These are phyloP conservation scores for Cystofilobasidium ferigula DNA, from an alignment of 768 basidiomycete genomes.

Conservation along the genomic window DNA sequence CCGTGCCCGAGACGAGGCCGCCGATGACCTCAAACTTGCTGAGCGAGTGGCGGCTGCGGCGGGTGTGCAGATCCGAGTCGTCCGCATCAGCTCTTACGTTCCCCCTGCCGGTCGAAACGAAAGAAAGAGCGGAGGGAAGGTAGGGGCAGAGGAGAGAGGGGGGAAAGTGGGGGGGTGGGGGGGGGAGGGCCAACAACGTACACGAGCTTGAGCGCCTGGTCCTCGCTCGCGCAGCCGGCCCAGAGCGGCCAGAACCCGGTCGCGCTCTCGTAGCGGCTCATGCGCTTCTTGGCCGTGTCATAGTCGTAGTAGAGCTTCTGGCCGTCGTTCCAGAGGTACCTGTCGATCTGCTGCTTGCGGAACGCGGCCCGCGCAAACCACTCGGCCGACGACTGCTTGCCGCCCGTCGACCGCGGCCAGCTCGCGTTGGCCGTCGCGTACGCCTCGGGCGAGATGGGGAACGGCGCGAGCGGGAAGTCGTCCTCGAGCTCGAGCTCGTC, in stretches of 20 bases:
- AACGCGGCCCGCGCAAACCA: conserved; percentile 87
- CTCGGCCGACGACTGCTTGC: conserved; percentile 62
- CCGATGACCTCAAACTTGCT: conserved; percentile 94
- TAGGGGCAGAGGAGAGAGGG: not conserved
- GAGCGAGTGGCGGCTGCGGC: conserved; percentile 61
- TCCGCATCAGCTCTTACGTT: too few relatives aligned
- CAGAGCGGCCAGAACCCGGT: conserved; percentile 93
- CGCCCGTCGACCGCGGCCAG: conserved; percentile 29
- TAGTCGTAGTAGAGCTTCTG: conserved; percentile 93
- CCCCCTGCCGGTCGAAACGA: not conserved
- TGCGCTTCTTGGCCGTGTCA: conserved; percentile 79
- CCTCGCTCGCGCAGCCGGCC: conserved; percentile 94
- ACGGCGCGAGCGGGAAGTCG: conserved; percentile 79
- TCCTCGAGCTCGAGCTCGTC: conserved; percentile 85
- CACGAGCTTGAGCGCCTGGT: conserved; percentile 88
- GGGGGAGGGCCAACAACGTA: too few relatives aligned
- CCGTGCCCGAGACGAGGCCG: conserved; percentile 89
- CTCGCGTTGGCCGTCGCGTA: conserved; percentile 49
- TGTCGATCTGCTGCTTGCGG: conserved; percentile 75
- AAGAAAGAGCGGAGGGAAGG: not conserved
- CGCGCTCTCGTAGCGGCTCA: conserved; percentile 92
- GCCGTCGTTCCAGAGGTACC: conserved; percentile 92
- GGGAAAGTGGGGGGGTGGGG: not conserved
- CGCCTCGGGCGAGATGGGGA: conserved; percentile 49
- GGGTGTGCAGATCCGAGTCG: not conserved